Percentiles rank a stretch among this genome's conserved stretches.
Conservation (phyloP, 208 protist species). For the Balamuthia mandrillaris region DNA sequence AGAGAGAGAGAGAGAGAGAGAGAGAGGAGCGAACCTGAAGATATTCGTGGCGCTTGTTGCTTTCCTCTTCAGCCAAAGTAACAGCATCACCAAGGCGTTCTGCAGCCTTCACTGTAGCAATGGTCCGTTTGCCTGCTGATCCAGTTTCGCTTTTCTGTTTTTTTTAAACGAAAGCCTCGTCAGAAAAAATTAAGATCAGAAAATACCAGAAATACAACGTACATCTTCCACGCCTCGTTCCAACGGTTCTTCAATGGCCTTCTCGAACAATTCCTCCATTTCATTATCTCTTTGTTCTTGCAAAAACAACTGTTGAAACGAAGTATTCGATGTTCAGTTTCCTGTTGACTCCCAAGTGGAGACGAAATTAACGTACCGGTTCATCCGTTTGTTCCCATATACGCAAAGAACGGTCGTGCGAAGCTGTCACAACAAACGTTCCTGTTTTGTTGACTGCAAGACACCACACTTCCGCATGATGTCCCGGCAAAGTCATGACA, state of each 20-base stretch:
- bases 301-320: constrained; percentile 67
- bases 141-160: constrained; percentile 29
- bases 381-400: constrained; percentile 76
- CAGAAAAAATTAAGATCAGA: neutral
- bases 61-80: constrained; percentile 53
- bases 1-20: neutral
- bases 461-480: constrained; percentile 73
- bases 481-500: constrained; percentile 64
- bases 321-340: no score
- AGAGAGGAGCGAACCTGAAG: neutral
- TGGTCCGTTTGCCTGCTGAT: constrained; percentile 53
- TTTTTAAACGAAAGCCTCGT: no score
- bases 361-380: constrained; percentile 29
- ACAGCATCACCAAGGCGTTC: constrained; percentile 73
- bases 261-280: constrained; percentile 71
- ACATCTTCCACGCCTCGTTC: neutral
- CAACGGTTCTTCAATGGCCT: constrained; percentile 33
- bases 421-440: constrained; percentile 54
- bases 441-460: constrained; percentile 54
- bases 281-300: constrained; percentile 77
- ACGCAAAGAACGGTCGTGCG: constrained; percentile 75
- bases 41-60: neutral
- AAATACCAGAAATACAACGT: constrained; percentile 7
- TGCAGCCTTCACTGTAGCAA: constrained; percentile 66
- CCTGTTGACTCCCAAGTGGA: no score